Evolutionary conservation across 768 basidiomycete species (phyloP).

Genomic region (Omphalotus guepiniiformis): DNA sequence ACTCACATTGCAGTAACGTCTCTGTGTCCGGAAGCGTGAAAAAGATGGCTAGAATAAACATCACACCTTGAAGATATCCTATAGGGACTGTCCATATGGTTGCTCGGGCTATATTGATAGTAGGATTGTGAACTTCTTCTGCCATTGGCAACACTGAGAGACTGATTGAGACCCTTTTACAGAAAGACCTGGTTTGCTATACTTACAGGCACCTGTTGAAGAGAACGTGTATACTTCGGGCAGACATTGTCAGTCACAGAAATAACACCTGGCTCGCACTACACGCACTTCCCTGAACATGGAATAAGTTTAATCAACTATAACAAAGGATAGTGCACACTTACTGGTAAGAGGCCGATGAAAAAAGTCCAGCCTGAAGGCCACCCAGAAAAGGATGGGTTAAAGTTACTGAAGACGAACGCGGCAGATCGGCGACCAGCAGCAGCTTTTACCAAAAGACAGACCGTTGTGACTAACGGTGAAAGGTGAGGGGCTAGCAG

Average conservation of each 20-base stretch:
- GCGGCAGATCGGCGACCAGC: constrained; percentile 47
- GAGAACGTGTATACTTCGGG: constrained; percentile 52
- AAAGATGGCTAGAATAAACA: constrained; percentile 57
- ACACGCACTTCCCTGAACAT: background rate
- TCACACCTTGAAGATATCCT: constrained; percentile 43
- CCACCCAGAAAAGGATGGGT: constrained; percentile 62
- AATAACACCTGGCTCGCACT: background rate
- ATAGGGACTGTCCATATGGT: constrained; percentile 53
- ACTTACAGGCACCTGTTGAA: constrained; percentile 58
- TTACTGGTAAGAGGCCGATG: constrained; percentile 58
- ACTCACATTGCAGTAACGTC: constrained; percentile 46
- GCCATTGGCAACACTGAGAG: constrained; percentile 56
- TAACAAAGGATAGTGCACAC: background rate
- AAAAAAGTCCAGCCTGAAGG: constrained; percentile 66
- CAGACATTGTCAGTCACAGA: constrained; percentile 11
- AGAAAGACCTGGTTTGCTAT: background rate
- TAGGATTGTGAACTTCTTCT: constrained; percentile 61
- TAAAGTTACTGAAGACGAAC: constrained; percentile 56
- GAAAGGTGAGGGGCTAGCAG: background rate
- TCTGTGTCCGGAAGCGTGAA: constrained; percentile 60
- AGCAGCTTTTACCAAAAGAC: constrained; percentile 53
- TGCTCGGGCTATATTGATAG: constrained; percentile 49
- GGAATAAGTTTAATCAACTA: background rate
- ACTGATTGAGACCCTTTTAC: background rate
- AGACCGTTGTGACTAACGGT: constrained; percentile 48